Base-by-base conservation (phyloP, 2,329 filamentous ascomycete species). In the Neofusicoccum cordaticola region DNA sequence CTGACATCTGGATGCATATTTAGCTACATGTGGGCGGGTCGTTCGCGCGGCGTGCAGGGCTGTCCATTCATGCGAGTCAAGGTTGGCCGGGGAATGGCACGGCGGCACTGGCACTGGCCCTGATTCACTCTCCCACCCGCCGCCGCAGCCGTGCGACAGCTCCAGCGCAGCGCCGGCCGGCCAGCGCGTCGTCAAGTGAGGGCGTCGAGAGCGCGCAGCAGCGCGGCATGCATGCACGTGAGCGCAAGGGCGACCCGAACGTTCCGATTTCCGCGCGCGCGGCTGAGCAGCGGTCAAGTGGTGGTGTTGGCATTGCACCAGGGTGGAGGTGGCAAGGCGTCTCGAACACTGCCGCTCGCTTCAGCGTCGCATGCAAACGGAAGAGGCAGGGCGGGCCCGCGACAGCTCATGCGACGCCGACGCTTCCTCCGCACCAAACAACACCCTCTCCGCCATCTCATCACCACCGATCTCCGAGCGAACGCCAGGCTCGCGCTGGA, bases 281-380 rank as follows among this genome's bases (percentile, higher is more conserved):
- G 52, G 52, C 52, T 56, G 52, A 56, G 52, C 52, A 37, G 53
- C 53, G 53, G 53, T 58, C 53, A 58, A 58, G 53, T 44, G 39
- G 31, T 58, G 53, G 53, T 58, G 53, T 58, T 58, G 53, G 53
- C 53, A 58, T 37, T 27, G 53, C 27, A 45, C 37, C 53, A 50
- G 39, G 39, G 53, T 58, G 39, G 53, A 58, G 53, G 53, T 58
- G 53, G 53, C 53, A 45, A 58, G 53, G 53, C 53, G 53, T 58
- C 53, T 58, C 53, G 53, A 58, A 58, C 52, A 57, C 53, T 50
- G 47, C 47, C 47, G 47, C 47, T 58, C 53, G 53, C 53, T 58
- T 58, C 53, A 37, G 41, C 52, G 53, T 58, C 53, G 53, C 53
- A 58, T 58, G 53, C 53, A 58, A 58, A 58, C 53, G 53, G 53